Evolutionary conservation across 768 basidiomycete genomes (phyloP), one percentile per base, ranked within the genome.

Genomic region (Kwoniella europaea): DNA sequence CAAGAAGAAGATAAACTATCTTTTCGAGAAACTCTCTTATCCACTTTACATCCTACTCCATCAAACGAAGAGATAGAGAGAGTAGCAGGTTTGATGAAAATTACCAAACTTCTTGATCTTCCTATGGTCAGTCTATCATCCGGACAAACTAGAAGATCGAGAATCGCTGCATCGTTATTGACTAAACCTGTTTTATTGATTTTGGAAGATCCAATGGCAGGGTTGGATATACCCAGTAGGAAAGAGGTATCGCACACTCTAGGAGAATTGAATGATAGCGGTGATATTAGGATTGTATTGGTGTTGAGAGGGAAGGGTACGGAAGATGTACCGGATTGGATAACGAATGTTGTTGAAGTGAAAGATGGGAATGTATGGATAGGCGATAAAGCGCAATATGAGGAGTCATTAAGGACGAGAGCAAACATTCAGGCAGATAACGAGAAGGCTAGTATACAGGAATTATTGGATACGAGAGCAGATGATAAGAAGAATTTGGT

Each of bases 111-210:
- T 27, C 85, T 98, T n/a, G 90, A 94, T 78, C 78, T 96, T 5
- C 96, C 96, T 0, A 80, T 92, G 4, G 86, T 98, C 9, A 92
- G 92, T 0, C 82, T 98, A 63, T 92, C 91, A 72, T 96, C 95
- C 77, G 96, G 96, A 0, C 95, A 99, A 85, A 98, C 91, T 41
- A 85, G 95, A 50, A 85, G 93, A 18, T 94, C 94, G 5, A 86
- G 94, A 56, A 91, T 99, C 58, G 86, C 92, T 10, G 88, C 90
- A 73, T 91, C 92, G 0, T 82, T 98, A 10, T 79, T 98, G 42
- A 85, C 83, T 18, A 86, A 87, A 56, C 93, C 94, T 0, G 87
- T 90, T 71, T 79, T 98, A 20, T 80, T 98, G 24, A 83, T 98
- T 7, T 86, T 98, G n/a, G 94, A 97, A 71, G 96, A 98, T 82